These are phyloP conservation scores for Candida succiphila DNA, from an alignment of 805 yeast species.

Conservation along the genomic window DNA sequence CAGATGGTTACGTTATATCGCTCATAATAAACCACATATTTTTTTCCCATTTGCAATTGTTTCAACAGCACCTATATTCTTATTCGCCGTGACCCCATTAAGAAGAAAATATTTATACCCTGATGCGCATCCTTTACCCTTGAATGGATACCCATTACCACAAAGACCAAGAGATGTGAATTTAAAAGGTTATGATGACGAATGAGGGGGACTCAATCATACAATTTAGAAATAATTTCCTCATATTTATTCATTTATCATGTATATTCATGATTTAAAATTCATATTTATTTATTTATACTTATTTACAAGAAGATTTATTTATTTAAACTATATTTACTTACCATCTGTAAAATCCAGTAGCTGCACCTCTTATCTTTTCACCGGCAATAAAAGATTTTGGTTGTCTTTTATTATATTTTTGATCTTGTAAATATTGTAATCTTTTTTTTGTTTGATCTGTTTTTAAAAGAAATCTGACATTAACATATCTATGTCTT, in stretches of 20 bases:
- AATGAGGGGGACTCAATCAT: background rate
- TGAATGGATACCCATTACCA: conserved; percentile 45
- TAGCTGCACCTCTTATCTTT: conserved; percentile 36
- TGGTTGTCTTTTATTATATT: conserved; percentile 32
- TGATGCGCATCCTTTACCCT: conserved; percentile 60
- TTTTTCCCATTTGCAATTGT: conserved; percentile 60
- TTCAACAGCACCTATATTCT: conserved; percentile 53
- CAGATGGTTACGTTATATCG: conserved; percentile 62
- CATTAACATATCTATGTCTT: conserved; percentile 69
- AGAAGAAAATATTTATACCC: conserved; percentile 60
- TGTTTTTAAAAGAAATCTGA: conserved; percentile 66
- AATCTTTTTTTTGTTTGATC: conserved; percentile 52
- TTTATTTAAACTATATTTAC: conserved; percentile 4
- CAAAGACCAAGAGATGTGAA: conserved; percentile 37
- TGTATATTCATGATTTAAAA: background rate
- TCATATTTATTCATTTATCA: background rate
- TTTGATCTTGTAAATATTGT: conserved; percentile 46
- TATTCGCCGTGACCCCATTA: conserved; percentile 50
- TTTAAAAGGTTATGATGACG: conserved; percentile 48
- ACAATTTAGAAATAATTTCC: no score
- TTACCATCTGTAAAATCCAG: conserved; percentile 51
- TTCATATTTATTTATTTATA: background rate
- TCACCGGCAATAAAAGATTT: conserved; percentile 30
- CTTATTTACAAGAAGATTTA: conserved; percentile 2
- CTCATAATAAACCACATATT: conserved; percentile 68